Conservation (phyloP, 495 filamentous ascomycete genomes). For the Ramalina intermedia region DNA sequence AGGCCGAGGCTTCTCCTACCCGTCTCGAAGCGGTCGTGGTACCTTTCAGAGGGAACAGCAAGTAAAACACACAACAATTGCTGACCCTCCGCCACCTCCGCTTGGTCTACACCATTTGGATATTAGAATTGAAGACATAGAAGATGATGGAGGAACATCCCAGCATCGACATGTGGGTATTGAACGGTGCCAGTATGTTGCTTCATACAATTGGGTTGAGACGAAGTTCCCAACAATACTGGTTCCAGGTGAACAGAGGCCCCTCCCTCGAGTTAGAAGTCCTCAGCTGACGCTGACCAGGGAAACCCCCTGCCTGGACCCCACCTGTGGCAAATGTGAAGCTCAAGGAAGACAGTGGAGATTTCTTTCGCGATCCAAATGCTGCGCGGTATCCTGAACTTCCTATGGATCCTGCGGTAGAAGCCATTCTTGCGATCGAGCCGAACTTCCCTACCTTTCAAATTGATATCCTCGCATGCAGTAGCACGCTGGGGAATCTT, state of each 20-base stretch:
- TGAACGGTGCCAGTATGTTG: slow-evolving; percentile 23
- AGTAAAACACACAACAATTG: no score
- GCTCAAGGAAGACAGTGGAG: slow-evolving; percentile 36
- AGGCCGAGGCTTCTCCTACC: no score
- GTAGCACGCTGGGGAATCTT: slow-evolving; percentile 44
- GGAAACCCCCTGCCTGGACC: slow-evolving; percentile 43
- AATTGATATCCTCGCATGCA: slow-evolving; percentile 49
- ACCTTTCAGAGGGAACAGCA: no score
- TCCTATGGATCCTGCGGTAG: slow-evolving; percentile 45
- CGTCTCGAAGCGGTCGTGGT: no score
- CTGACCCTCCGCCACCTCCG: no score
- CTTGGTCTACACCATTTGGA: no score
- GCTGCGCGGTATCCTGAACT: slow-evolving; percentile 39
- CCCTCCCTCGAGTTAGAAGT: neutral
- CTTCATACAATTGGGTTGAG: slow-evolving; percentile 24
- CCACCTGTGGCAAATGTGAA: slow-evolving; percentile 24
- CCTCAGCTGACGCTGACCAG: slow-evolving; percentile 19
- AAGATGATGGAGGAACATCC: no score
- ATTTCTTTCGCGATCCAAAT: slow-evolving; percentile 44
- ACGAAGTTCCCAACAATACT: slow-evolving; percentile 27
- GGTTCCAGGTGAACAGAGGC: slow-evolving; percentile 32
- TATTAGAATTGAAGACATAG: no score
- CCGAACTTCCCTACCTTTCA: slow-evolving; percentile 22
- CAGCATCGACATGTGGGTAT: slow-evolving; percentile 7
- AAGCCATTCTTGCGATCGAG: slow-evolving; percentile 24